phyloP scores from a whole-genome alignment of 2,329 filamentous ascomycete genomes.

The Celoporthe dispersa region DNA sequence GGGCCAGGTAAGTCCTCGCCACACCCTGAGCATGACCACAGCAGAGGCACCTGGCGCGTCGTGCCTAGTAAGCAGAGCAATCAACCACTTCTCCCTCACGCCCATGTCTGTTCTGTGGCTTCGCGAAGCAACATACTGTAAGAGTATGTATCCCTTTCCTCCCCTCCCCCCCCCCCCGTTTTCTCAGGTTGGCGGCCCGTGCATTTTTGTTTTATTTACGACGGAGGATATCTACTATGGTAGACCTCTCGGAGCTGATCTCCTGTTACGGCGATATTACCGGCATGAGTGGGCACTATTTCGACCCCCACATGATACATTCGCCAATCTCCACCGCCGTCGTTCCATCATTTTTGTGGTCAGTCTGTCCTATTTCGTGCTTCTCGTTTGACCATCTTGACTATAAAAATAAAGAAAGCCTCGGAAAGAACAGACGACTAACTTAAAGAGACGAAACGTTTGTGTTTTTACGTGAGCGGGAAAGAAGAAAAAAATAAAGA shows the following conservation, averaged over 20 bases:
- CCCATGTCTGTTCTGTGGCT: background rate
- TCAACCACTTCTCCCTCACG: too few relatives aligned
- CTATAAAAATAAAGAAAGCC: background rate
- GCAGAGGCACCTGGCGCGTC: background rate
- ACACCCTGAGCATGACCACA: background rate
- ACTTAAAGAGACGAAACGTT: background rate
- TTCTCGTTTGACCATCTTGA: background rate
- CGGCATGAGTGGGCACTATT: background rate
- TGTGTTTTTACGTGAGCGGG: background rate
- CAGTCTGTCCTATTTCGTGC: background rate
- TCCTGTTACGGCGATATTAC: background rate
- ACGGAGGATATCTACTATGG: background rate
- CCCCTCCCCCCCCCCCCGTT: background rate
- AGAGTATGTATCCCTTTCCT: background rate
- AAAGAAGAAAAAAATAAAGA: background rate
- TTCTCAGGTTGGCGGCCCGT: background rate
- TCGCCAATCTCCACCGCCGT: slow-evolving; percentile 3
- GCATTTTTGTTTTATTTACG: background rate
- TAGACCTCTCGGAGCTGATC: background rate
- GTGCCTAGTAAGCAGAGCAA: background rate
- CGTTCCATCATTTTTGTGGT: background rate
- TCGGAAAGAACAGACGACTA: background rate
- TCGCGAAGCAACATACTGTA: background rate
- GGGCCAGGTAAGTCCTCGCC: background rate
- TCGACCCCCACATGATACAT: slow-evolving; percentile 1